Evolutionary conservation across 495 filamentous ascomycete genomes (phyloP), one percentile per base, ranked within the genome.

Genomic region (Haplographium delicatum): DNA sequence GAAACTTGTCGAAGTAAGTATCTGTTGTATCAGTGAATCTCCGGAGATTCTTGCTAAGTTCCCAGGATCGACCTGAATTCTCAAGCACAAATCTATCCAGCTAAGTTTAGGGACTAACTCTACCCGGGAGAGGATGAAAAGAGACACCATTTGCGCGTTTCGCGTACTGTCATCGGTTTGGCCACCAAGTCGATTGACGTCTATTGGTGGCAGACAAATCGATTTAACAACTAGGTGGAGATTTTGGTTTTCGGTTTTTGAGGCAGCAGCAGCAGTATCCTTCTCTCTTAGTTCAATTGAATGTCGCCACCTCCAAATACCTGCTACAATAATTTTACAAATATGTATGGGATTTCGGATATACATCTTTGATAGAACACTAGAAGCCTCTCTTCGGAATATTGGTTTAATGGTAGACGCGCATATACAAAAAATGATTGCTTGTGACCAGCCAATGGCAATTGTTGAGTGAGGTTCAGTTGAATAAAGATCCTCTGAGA

Each of bases 51-150:
- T 68, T 4, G 83, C 88, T 41, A 98, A 74, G 9, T 75, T 68
- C 15, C 90, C 91, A 2, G 93, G 93, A 64, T 98, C 93, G 3
- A 86, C 72, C 19, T 84, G 80, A 19, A 85, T 79, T 51, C 76
- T 78, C 31, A 96, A 69, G 61, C 89, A 96, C 4, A 88, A 60
- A 22, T 86, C 82, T 63, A 98, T 98, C 94, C 94, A 98, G 33
- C 77, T 83, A 13, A 79, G 73, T 22, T 79, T 78, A 0, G 90
- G 85, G 52, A 96, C 76, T 26, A 98, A 63, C 46, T 89, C 80
- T 19, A 81, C 77, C 15, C 88, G 83, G 47, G 83, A 81, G n/a
- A 97, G 69, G 16, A 96, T 76, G 25, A 95, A 71, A 10, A 95
- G 65, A 6, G 79, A 75, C 44, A 93, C 75, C 50, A 94, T 79